Evolutionary conservation across 495 filamentous ascomycete species (phyloP), one percentile per base, ranked within the genome.

Genomic region (Neurospora sp.): DNA sequence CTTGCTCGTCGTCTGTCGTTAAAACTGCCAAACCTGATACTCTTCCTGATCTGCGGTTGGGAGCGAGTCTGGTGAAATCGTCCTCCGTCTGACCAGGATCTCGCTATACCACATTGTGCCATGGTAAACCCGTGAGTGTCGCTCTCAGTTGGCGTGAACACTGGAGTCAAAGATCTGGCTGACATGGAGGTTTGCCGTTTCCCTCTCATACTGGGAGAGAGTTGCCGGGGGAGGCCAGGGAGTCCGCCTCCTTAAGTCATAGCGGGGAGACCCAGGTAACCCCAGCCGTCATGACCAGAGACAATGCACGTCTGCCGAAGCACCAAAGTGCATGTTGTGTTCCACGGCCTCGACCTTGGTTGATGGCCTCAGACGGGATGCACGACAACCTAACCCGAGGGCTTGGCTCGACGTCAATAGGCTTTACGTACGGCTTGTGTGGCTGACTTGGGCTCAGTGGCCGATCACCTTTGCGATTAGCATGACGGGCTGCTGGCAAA

Each of bases 1-100:
- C 74, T 75, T 37, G 75, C 73, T 14, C 70, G 42, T 39, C 69
- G 71, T 69, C 74, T 71, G n/a, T 75, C 76, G 59, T 72, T 71
- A 20, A 71, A 10, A n/a, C 74, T 78, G 18, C 77, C 74, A 31
- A 61, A 61, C 53, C 53, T 61, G 16, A 61, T 61, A 6, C 22
- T 31, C 53, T 61, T 61, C 20, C 22, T 12, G 5, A 16, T 61
- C 27, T 16, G 53, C 53, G 12, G 22, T 5, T 61, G 53, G 22
- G 22, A 61, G 22, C 53, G 11, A 61, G 53, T 1, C 22, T 61
- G 53, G 22, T 16, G 53, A 61, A 61, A 61, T 16, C 53, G 53
- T 3, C 53, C 53, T 61, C 53, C 53, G 8, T 61, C 53, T 1
- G 53, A 61, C 53, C 53, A 61, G 20, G 53, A 61, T 61, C 53